Percentiles rank a stretch among this genome's conserved stretches.
These are phyloP conservation scores for Arthrobotrys sinensis DNA, from an alignment of 2,329 filamentous ascomycete genomes.

Conservation along the genomic window DNA sequence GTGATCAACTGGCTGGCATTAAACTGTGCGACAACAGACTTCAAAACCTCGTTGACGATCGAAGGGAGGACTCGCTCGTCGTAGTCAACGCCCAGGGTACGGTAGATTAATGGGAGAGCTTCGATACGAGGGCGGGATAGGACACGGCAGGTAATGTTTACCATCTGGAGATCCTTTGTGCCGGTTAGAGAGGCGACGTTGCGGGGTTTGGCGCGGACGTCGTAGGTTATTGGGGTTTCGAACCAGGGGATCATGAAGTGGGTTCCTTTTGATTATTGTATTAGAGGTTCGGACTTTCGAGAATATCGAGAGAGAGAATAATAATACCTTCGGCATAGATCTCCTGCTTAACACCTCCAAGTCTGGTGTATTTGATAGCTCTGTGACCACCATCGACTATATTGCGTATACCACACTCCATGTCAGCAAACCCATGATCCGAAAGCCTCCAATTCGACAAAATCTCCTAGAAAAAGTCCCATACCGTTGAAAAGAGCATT, in stretches of 20 bases:
- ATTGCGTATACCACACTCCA: background rate
- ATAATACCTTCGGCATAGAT: constrained; percentile 90
- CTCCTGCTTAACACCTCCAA: constrained; percentile 93
- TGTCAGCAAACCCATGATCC: constrained; percentile 44
- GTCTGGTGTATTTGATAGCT: constrained; percentile 96
- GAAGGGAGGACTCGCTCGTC: constrained; percentile 96
- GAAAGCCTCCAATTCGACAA: constrained; percentile 35
- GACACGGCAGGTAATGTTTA: constrained; percentile 99
- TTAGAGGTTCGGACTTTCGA: background rate
- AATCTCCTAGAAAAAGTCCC: constrained; percentile 44
- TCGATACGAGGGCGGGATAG: constrained; percentile 90
- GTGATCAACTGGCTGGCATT: constrained; percentile 98
- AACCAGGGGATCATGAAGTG: constrained; percentile 97
- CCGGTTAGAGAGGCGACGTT: constrained; percentile 97
- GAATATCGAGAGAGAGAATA: background rate
- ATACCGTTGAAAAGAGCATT: constrained; percentile 80
- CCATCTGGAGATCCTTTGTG: constrained; percentile 99
- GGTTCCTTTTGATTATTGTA: constrained; percentile 75
- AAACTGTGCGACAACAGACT: constrained; percentile 99
- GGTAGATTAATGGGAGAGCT: constrained; percentile 95
- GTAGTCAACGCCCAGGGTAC: constrained; percentile 94
- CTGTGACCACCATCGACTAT: constrained; percentile 96
- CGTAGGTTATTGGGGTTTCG: constrained; percentile 95
- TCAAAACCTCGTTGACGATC: constrained; percentile 98
- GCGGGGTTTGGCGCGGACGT: constrained; percentile 96